These are phyloP conservation scores for Tuber indicum DNA, from an alignment of 495 filamentous ascomycete genomes.

Conservation along the genomic window DNA sequence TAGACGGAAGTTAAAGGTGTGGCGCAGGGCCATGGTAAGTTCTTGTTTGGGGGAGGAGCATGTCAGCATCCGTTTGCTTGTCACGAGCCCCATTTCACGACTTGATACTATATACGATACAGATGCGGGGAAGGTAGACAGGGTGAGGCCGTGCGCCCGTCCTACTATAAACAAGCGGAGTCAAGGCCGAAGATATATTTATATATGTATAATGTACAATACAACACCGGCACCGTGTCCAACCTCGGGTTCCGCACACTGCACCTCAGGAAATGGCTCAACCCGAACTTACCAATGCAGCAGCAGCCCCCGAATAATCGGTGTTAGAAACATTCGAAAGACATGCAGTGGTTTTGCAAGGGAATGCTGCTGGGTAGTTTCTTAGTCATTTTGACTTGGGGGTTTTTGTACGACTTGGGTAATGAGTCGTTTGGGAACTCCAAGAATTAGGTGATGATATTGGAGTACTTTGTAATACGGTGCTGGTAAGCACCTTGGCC, in stretches of 20 bases:
- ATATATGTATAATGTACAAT: background rate
- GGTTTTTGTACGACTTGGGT: background rate
- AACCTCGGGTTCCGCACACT: background rate
- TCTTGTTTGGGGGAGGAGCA: background rate
- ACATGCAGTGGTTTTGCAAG: background rate
- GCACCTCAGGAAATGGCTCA: background rate
- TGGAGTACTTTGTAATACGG: background rate
- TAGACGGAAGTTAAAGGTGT: background rate
- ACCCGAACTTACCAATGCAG: background rate
- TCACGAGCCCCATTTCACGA: background rate
- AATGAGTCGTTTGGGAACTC: background rate
- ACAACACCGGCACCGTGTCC: background rate
- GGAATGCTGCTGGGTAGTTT: background rate
- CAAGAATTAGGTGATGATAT: background rate
- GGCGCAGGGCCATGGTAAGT: background rate
- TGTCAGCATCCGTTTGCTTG: background rate
- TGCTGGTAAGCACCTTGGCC: background rate
- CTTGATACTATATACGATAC: background rate
- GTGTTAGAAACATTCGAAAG: background rate
- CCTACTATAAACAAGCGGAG: background rate
- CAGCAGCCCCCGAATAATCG: background rate
- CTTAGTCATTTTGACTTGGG: background rate
- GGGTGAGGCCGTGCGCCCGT: background rate
- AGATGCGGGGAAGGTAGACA: background rate
- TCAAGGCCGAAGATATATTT: background rate